Conservation (phyloP, 371 early-diverging fungal genomes). For the Conidiobolus incongruus region DNA sequence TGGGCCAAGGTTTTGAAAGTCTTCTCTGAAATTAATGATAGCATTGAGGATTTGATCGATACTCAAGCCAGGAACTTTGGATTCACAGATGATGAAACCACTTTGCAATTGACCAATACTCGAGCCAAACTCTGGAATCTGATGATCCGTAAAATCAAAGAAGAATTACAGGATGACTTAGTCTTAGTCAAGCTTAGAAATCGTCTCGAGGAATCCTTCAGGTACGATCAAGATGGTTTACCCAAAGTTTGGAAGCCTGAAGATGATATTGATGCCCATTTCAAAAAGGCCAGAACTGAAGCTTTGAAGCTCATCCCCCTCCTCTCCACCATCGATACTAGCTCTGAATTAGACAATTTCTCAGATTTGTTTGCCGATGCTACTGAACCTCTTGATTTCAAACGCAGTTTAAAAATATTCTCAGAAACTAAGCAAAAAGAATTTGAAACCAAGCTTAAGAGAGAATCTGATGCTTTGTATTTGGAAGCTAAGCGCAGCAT, state of each 20-base stretch:
- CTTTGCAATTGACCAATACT: slow-evolving; percentile 19
- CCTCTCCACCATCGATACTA: slow-evolving; percentile 28
- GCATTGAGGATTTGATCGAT: too few relatives aligned
- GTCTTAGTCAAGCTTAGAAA: slow-evolving; percentile 50
- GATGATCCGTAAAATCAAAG: slow-evolving; percentile 42
- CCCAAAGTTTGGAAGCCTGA: slow-evolving; percentile 87
- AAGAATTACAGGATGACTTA: slow-evolving; percentile 59
- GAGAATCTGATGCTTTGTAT: slow-evolving; percentile 75
- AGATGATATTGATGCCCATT: slow-evolving; percentile 81
- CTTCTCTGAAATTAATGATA: slow-evolving; percentile 25
- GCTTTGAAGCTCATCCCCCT: slow-evolving; percentile 35
- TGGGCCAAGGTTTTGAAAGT: slow-evolving; percentile 43
- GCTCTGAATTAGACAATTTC: slow-evolving; percentile 13
- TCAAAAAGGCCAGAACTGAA: slow-evolving; percentile 42
- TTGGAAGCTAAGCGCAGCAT: slow-evolving; percentile 89
- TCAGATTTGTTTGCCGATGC: slow-evolving; percentile 14
- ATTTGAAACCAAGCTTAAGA: slow-evolving; percentile 54
- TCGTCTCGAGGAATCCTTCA: slow-evolving; percentile 57
- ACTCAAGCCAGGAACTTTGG: too few relatives aligned
- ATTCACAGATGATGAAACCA: slow-evolving; percentile 27
- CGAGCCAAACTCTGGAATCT: slow-evolving; percentile 47
- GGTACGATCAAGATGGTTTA: slow-evolving; percentile 77
- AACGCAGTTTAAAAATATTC: slow-evolving; percentile 31
- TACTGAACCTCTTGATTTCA: slow-evolving; percentile 26
- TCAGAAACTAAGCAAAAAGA: slow-evolving; percentile 44